Conservation (phyloP, 345 rosid genomes). For the Barbarea vulgaris region DNA sequence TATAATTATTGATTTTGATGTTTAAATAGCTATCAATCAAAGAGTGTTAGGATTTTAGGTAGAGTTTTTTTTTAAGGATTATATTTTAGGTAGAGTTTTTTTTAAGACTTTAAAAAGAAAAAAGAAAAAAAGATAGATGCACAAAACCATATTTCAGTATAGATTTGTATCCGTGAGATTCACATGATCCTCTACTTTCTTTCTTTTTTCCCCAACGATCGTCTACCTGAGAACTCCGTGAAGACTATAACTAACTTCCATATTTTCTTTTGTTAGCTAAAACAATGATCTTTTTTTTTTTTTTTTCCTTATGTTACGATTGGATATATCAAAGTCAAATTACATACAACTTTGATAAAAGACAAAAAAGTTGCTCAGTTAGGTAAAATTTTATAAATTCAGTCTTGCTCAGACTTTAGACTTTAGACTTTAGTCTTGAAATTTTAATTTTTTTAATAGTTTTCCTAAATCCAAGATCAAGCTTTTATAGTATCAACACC, state of each 20-base stretch:
- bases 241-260: conserved; percentile 11
- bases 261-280: too few species aligned
- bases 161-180: conserved; percentile 7
- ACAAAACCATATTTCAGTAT: not conserved
- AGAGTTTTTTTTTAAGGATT: too few species aligned
- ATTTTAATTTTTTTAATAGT: too few species aligned
- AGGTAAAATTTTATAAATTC: too few species aligned
- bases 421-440: too few species aligned
- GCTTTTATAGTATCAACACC: not conserved
- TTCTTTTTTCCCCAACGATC: not conserved
- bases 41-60: not conserved
- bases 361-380: too few species aligned
- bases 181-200: conserved; percentile 36
- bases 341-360: too few species aligned
- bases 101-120: too few species aligned
- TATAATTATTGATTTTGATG: not conserved
- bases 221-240: conserved; percentile 37
- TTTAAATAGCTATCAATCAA: not conserved
- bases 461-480: not conserved
- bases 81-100: not conserved
- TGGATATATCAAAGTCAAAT: too few species aligned
- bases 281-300: too few species aligned
- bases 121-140: not conserved
- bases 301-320: too few species aligned
- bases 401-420: too few species aligned